phyloP scores from a whole-genome alignment of 2,329 filamentous ascomycete species.

The Aspergillus neoniger region DNA sequence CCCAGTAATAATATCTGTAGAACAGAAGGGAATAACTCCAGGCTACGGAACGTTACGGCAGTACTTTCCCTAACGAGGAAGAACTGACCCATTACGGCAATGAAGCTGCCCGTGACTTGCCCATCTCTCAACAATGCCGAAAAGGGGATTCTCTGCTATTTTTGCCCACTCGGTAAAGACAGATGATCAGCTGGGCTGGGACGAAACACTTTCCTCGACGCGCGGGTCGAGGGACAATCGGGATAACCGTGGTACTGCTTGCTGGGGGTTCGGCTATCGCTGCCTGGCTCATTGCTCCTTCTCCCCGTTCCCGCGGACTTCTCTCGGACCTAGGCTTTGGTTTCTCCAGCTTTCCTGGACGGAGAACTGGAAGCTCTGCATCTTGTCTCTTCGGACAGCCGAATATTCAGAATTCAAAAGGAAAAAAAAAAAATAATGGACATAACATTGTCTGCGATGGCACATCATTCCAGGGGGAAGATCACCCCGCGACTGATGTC shows the following conservation, averaged over 20 bases:
- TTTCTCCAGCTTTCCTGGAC: not conserved
- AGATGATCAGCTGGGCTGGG: not conserved
- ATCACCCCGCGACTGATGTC: no score
- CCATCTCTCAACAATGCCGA: not conserved
- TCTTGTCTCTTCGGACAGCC: not conserved
- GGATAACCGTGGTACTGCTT: not conserved
- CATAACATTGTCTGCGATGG: not conserved
- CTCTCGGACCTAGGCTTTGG: not conserved
- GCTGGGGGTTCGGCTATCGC: not conserved
- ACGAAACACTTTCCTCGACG: not conserved
- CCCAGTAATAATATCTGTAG: not conserved
- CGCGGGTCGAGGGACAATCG: not conserved
- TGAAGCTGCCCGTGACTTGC: not conserved
- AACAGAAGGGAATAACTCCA: not conserved
- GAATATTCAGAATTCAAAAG: not conserved
- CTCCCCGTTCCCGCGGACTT: not conserved
- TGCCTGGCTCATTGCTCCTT: not conserved
- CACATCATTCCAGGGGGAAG: not conserved
- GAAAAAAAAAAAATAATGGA: not conserved
- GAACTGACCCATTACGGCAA: not conserved
- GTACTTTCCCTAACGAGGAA: not conserved
- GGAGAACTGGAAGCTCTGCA: not conserved
- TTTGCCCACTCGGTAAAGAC: not conserved
- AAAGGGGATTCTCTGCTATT: no score
- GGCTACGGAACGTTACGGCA: not conserved